Evolutionary conservation across 768 basidiomycete species (phyloP).

Genomic region (Lentinula lateritia): DNA sequence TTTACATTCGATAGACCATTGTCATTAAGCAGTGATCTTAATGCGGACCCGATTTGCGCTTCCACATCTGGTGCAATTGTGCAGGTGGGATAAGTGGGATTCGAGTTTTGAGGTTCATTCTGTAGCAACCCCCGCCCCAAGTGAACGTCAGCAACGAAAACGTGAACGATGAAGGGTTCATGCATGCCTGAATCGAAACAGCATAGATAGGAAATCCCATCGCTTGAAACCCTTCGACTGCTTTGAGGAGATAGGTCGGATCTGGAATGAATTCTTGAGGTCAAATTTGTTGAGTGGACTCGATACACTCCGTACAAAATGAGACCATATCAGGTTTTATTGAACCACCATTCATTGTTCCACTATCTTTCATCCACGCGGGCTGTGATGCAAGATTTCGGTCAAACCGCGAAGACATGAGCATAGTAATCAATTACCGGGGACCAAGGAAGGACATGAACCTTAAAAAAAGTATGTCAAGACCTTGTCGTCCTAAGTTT

Average conservation of each 20-base stretch:
- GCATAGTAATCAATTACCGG: constrained; percentile 12
- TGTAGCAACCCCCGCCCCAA: constrained; percentile 10
- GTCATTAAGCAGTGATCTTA: constrained; percentile 39
- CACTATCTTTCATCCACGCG: constrained; percentile 49
- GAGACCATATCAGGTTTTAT: constrained; percentile 28
- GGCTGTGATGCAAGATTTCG: constrained; percentile 22
- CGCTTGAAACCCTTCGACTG: constrained; percentile 38
- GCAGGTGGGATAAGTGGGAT: constrained; percentile 39
- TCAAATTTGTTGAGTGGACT: neutral
- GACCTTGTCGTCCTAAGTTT: neutral
- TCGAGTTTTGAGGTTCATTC: constrained; percentile 11
- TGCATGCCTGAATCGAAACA: constrained; percentile 26
- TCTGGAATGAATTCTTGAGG: constrained; percentile 20
- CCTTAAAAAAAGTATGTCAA: neutral
- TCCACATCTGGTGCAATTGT: constrained; percentile 31
- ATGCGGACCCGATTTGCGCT: constrained; percentile 35
- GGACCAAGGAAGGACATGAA: constrained; percentile 47
- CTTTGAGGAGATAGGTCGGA: constrained; percentile 46
- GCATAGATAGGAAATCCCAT: constrained; percentile 38
- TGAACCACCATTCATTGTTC: constrained; percentile 39
- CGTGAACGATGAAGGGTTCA: too few species aligned
- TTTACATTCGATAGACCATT: constrained; percentile 38
- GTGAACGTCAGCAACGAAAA: neutral
- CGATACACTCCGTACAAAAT: constrained; percentile 23
- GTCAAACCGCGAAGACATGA: neutral